Evolutionary conservation across 2,329 filamentous ascomycete genomes (phyloP), one percentile per base, ranked within the genome.

Genomic region (Phialocephala subalpina): DNA sequence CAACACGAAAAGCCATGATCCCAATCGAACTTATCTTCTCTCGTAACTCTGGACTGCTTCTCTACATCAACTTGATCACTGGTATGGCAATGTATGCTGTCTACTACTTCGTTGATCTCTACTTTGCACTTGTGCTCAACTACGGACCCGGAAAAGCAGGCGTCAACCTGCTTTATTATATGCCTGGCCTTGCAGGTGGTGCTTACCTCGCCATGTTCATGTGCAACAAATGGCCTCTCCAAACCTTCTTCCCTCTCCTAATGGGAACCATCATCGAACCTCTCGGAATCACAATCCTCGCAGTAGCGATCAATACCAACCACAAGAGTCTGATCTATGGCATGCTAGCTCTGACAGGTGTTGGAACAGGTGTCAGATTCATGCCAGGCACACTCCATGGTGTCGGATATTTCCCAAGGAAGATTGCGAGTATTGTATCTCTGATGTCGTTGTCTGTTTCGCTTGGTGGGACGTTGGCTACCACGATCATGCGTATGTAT

Each of bases 401-500:
- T 0, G 82, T 90, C 0, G 90, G 86, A 0, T 84, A 88, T 65
- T 90, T 89, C 76, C 86, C 85, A 0, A 76, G 82, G 3, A 78
- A 83, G 33, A 84, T 90, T 14, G 83, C 89, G 0, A 80, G 84
- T 0, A 85, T 90, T 3, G 83, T 89, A 63, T 87, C 84, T 0
- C 74, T 92, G 11, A 82, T 90, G 75, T 81, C 83, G 0, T 86
- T 92, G 61, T 82, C 87, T 2, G 65, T 86, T 18, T 86, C 87
- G 0, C 84, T 92, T 27, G 89, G 90, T 3, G 89, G 90, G 14
- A 90, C 88, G 0, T 76, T 92, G 2, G 85, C 85, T 0, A 80
- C 91, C 55, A 90, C 89, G 0, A 82, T 92, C 71, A 91, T 92
- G 89, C n/a, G n/a, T n/a, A n/a, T n/a, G n/a, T n/a, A n/a, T n/a